Evolutionary conservation across 2,329 filamentous ascomycete genomes (phyloP), one percentile per base, ranked within the genome.

Genomic region (Parastagonospora nodorum): DNA sequence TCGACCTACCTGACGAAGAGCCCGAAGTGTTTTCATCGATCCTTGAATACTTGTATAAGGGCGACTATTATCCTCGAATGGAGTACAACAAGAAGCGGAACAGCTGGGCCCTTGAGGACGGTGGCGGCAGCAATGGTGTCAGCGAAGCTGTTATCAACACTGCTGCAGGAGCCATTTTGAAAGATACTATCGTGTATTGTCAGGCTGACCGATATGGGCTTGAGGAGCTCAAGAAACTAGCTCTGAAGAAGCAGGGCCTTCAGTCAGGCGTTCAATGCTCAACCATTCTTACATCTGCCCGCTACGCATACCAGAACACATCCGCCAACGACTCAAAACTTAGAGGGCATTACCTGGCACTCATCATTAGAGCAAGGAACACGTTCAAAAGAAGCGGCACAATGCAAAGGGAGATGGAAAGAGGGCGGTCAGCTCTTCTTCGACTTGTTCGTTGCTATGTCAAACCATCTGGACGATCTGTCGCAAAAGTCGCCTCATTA

Each of bases 361-460:
- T 96, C 68, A 96, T 96, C 75, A 95, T 96, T 70, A 87, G 92
- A 59, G 90, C 88, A 64, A 85, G 92, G 60, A 84, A 84, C 68
- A 96, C 90, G 2, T 96, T 97, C 77, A 96, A 96, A 81, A 83
- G 90, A 48, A 96, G 91, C 74, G 91, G 92, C 47, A 96, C 92
- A 3, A 96, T 96, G 92, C 92, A 96, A 76, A 84, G 90, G 61
- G 92, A 96, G 78, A 96, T 97, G 92, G 89, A 89, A 89, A 73
- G 84, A 85, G 55, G 92, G 92, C 27, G 90, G 90, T 46, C 89
- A 89, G 67, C 80, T 96, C 51, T 96, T 96, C 78, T 97, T 96
- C 71, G 92, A 96, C 70, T 80, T 96, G 38, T 97, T 96, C 72
- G 92, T 96, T 43, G 91, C 92, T 14, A 85, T 96, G 76, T 92